Percentiles rank a stretch among this genome's conserved stretches.
phyloP scores from a whole-genome alignment of 2,329 filamentous ascomycete species.

The Stagonosporopsis chrysanthemi region DNA sequence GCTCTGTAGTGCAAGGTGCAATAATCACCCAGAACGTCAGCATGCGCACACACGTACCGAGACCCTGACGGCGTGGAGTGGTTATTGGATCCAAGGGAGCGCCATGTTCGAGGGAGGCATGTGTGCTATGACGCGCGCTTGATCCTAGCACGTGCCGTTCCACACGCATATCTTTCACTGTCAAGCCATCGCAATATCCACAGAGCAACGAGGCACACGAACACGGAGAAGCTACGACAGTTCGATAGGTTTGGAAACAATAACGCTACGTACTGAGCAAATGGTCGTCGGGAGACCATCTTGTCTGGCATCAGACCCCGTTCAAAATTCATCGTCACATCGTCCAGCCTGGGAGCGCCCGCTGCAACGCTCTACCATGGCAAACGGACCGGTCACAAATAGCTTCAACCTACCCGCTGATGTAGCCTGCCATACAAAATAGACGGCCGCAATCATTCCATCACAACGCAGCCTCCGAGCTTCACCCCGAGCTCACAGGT shows the following conservation, averaged over 20 bases:
- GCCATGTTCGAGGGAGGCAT: too few species aligned
- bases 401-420: not conserved
- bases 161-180: too few species aligned
- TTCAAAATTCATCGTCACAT: not conserved
- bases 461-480: not conserved
- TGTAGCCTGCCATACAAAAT: not conserved
- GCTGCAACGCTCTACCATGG: not conserved
- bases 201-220: too few species aligned
- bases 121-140: too few species aligned
- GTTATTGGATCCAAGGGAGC: not conserved
- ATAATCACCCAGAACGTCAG: not conserved
- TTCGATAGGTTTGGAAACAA: too few species aligned
- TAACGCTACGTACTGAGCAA: too few species aligned
- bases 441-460: not conserved
- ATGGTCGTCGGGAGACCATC: not conserved
- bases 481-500: conserved; percentile 84
- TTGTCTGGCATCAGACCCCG: not conserved
- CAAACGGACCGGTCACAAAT: not conserved
- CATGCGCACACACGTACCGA: not conserved
- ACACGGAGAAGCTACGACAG: too few species aligned
- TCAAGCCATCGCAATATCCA: too few species aligned
- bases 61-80: not conserved
- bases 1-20: not conserved
- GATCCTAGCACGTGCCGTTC: too few species aligned
- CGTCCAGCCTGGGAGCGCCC: not conserved